Evolutionary conservation across 2,329 filamentous ascomycete genomes (phyloP).

Genomic region (Aotearoamyces nothofagi): DNA sequence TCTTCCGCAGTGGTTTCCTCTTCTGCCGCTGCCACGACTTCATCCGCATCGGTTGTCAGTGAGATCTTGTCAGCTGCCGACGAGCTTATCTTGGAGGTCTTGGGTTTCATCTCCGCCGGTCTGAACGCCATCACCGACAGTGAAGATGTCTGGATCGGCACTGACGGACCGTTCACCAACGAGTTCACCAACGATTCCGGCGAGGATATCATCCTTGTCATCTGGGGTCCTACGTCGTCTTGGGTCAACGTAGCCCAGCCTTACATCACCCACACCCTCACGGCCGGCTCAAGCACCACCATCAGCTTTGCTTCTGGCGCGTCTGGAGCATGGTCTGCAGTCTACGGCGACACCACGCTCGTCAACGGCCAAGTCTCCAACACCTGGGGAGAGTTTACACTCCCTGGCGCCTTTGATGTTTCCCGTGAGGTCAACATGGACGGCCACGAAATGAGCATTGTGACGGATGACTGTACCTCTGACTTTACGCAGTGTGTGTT

Average conservation of each 20-base stretch:
- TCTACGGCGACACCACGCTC: constrained; percentile 20
- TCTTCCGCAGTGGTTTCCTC: not conserved
- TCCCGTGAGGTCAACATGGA: constrained; percentile 28
- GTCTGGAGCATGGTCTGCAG: constrained; percentile 24
- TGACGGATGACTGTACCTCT: constrained; percentile 24
- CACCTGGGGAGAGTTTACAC: constrained; percentile 29
- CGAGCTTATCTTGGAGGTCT: not conserved
- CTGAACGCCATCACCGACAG: constrained; percentile 13
- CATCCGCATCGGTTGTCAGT: not conserved
- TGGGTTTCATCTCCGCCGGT: constrained; percentile 3
- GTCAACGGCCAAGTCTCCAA: constrained; percentile 24
- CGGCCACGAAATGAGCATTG: constrained; percentile 23
- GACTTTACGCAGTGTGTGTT: constrained; percentile 28
- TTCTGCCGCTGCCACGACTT: not conserved
- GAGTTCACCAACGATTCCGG: constrained; percentile 21
- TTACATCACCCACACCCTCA: constrained; percentile 24
- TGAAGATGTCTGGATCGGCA: constrained; percentile 21
- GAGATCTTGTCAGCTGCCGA: not conserved
- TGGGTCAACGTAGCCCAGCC: constrained; percentile 21
- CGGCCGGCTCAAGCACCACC: constrained; percentile 19
- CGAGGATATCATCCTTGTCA: constrained; percentile 19
- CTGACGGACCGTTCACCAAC: constrained; percentile 19
- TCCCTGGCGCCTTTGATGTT: constrained; percentile 26
- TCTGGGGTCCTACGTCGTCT: constrained; percentile 21
- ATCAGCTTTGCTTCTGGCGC: constrained; percentile 23